A percentile compares a stretch with the other conserved stretches of the same genome.
These are phyloP conservation scores for Mycena belliarum DNA, from an alignment of 768 basidiomycete genomes.

Conservation along the genomic window DNA sequence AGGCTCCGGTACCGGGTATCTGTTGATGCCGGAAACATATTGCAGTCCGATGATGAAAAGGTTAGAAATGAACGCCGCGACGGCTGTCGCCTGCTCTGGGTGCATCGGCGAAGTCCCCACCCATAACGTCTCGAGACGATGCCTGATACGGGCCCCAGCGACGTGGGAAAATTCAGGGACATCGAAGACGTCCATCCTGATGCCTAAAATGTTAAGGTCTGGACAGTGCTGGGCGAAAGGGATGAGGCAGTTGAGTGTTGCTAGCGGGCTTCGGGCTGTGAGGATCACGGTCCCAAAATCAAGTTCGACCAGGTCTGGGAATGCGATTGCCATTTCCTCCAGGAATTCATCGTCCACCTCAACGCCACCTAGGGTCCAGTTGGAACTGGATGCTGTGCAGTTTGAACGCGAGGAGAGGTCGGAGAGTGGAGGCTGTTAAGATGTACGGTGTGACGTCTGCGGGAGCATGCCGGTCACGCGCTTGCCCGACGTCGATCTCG, in stretches of 20 bases:
- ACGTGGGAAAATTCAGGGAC: constrained; percentile 8
- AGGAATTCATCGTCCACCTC: background rate
- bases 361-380: background rate
- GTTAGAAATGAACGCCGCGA: constrained; percentile 15
- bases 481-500: background rate
- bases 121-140: background rate
- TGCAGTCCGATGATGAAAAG: constrained; percentile 2
- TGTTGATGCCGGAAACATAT: background rate
- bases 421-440: constrained; percentile 1
- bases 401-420: constrained; percentile 4
- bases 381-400: background rate
- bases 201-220: background rate
- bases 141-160: background rate
- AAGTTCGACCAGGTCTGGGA: background rate
- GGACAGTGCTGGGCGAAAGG: constrained; percentile 1
- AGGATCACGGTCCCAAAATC: background rate
- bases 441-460: background rate
- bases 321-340: constrained; percentile 6
- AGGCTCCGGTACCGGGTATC: background rate
- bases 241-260: constrained; percentile 12
- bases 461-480: background rate
- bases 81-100: background rate
- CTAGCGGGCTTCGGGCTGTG: background rate
- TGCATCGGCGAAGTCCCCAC: constrained; percentile 10
- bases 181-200: background rate